Base-by-base conservation (phyloP, 768 basidiomycete genomes). In the Phylloporus sp. region DNA sequence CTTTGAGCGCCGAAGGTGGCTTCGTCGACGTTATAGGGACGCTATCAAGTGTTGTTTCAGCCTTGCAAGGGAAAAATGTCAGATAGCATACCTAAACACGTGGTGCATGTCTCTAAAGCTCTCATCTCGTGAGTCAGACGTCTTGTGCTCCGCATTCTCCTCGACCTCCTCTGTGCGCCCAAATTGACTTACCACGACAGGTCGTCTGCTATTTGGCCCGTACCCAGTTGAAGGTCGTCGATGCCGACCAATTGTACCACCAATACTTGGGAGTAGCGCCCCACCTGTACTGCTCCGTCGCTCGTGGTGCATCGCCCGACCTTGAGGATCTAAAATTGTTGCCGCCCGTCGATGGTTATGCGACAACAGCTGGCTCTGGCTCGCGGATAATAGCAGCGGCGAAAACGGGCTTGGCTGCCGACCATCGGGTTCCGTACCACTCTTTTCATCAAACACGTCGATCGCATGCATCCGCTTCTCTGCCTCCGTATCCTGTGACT, bases 1-100 rank as follows among this genome's bases (percentile, higher is more conserved):
- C 72, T 69, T 91, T 89, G 71, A 98, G 85, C 9, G 81, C 76
- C 13, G 79, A 70, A 5, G 92, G 88, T 7, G 90, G 65, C 64
- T 95, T 97, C 5, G 93, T 93, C 24, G 93, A 89, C 2, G 97
- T 99, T 6, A 97, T 99, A 6, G 91, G 86, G 36, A 99, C 97
- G 59, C 92, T 91, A 56, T 35, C 34, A 11, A 27, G 24, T n/a
- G 10, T 43, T 31, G 9, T 42, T 34, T 45, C 41, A 43, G 50
- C 31, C 52, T 40, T 24, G 18, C 39, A 44, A 13, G 27, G 11
- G 29, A 32, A 20, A 54, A 16, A 9, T 2, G 20, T 26, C 23
- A 22, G 31, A 46, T n/a, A 18, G 47, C 48, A 71, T 55, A 91
- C 86, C 91, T 94, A 73, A 99, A 97, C 44, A 59, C 69, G 29